phyloP scores from a whole-genome alignment of 2,329 filamentous ascomycete species.

The Madurella fahalii region DNA sequence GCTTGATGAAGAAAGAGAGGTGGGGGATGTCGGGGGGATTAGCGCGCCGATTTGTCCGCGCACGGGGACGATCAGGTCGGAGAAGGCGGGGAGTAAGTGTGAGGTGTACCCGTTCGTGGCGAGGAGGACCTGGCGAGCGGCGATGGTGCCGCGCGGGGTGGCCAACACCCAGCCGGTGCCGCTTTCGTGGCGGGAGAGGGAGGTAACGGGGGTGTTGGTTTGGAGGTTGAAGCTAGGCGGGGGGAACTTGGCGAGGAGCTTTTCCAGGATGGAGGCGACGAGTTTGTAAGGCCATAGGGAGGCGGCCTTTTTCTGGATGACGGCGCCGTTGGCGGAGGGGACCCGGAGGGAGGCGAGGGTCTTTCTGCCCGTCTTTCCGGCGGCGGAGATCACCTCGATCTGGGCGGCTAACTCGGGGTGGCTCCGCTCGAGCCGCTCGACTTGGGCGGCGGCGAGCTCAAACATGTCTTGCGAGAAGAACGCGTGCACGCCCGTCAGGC shows the following conservation, averaged over 20 bases:
- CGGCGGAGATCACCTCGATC: conserved; percentile 37
- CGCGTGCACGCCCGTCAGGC: conserved; percentile 48
- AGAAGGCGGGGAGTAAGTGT: conserved; percentile 64
- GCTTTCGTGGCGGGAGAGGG: conserved; percentile 30
- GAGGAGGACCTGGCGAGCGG: conserved; percentile 62
- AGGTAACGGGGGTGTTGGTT: conserved; percentile 63
- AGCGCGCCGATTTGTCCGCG: conserved; percentile 70
- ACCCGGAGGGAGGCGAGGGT: conserved; percentile 51
- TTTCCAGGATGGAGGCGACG: conserved; percentile 65
- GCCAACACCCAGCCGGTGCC: conserved; percentile 53
- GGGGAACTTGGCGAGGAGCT: conserved; percentile 41
- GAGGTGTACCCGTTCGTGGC: conserved; percentile 85
- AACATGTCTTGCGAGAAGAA: conserved; percentile 57
- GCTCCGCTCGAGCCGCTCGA: conserved; percentile 45
- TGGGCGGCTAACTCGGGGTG: conserved; percentile 55
- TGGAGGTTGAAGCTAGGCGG: conserved; percentile 62
- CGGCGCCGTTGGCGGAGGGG: conserved; percentile 55
- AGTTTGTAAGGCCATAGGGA: conserved; percentile 83
- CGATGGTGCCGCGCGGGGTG: conserved; percentile 65
- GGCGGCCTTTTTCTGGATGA: conserved; percentile 62
- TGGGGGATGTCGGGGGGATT: conserved; percentile 43
- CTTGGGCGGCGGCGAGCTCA: conserved; percentile 44
- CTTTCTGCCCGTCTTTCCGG: conserved; percentile 19
- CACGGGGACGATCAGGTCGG: conserved; percentile 70
- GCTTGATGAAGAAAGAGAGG: not conserved